Percentiles rank a stretch among this genome's conserved stretches.
These are phyloP conservation scores for Pythium coloratum DNA, from an alignment of 352 stramenopile genomes.

Conservation along the genomic window DNA sequence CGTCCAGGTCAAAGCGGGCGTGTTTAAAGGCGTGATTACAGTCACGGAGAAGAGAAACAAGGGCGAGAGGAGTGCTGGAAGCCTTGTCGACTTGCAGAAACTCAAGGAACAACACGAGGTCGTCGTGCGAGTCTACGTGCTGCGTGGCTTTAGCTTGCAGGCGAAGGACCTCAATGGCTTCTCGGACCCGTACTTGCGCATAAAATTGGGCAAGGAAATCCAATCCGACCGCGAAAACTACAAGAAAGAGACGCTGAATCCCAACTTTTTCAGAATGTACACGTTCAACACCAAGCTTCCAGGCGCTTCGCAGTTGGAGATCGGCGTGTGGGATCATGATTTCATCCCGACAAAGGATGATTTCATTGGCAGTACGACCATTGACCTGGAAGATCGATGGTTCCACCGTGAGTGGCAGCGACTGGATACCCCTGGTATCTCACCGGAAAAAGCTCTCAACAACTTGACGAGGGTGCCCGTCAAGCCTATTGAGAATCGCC, in stretches of 20 bases:
- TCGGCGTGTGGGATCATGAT: conserved; percentile 82
- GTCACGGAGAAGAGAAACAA: conserved; percentile 45
- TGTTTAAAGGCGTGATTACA: conserved; percentile 82
- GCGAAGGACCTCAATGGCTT: conserved; percentile 80
- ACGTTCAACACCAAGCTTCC: conserved; percentile 69
- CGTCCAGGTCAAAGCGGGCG: conserved; percentile 57
- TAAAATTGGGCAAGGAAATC: conserved; percentile 72
- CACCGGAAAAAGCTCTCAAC: conserved; percentile 17
- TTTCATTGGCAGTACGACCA: conserved; percentile 89
- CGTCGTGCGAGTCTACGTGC: conserved; percentile 72
- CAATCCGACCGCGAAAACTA: conserved; percentile 67
- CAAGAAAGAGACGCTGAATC: conserved; percentile 76
- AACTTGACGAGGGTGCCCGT: conserved; percentile 25
- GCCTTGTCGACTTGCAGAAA: conserved; percentile 44
- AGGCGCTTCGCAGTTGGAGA: conserved; percentile 75
- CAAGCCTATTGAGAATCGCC: conserved; percentile 90
- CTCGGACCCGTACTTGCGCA: conserved; percentile 74
- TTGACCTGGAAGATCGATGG: conserved; percentile 93
- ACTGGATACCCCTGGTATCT: conserved; percentile 35
- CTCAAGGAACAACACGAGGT: conserved; percentile 57
- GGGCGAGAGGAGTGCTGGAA: conserved; percentile 19
- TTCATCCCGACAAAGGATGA: conserved; percentile 59
- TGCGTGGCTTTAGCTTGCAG: conserved; percentile 70
- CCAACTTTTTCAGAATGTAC: conserved; percentile 76
- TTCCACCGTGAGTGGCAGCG: conserved; percentile 88